Base-by-base conservation (phyloP, 2,329 filamentous ascomycete genomes). In the Colletotrichum cuscutae region DNA sequence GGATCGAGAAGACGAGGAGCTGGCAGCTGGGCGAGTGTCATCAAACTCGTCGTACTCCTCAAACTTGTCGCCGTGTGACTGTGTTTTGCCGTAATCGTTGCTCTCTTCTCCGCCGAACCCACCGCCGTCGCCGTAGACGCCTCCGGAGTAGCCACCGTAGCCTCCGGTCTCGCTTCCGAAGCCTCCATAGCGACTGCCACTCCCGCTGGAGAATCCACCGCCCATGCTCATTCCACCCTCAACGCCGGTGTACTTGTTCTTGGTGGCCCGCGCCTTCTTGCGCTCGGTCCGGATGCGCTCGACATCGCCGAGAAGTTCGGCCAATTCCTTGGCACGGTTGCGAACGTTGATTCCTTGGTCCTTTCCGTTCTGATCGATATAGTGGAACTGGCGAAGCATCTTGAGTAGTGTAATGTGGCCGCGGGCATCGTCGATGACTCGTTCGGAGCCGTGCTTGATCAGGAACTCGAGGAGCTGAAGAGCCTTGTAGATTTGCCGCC, bases 361-460 rank as follows among this genome's bases (percentile, higher is more conserved):
- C 84, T 99, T 99, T 82, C 97, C 97, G 83, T 98, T 98, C 81
- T 90, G 89, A 80, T 99, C 91, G 83, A 99, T 98, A 84, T 89
- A 99, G 85, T 99, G 97, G 84, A 99, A 99, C 82, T 99, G 97
- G 71, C 95, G 94, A 68, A 99, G 90, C 97, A 99, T 99, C 85
- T 98, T 98, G 73, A 99, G 89, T 11, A 98, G 91, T 19, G 96
- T 97, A 74, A 99, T 91, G 82, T 99, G 97, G 71, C 95, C 95
- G 78, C 97, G 92, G 71, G 97, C 97, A 84, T 99, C 97, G 83
- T 99, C 97, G 76, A 99, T 96, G 49, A 99, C 97, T 67, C 97
- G 90, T 83, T 99, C 97, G 13, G 97, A 98, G 75, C 97, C 97
- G 82, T 99, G 97, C 87, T 99, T 99, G 85, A 99, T 93, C 37